Evolutionary conservation across 2,329 filamentous ascomycete genomes (phyloP), one percentile per base, ranked within the genome.

Genomic region (Piedraia hortae): DNA sequence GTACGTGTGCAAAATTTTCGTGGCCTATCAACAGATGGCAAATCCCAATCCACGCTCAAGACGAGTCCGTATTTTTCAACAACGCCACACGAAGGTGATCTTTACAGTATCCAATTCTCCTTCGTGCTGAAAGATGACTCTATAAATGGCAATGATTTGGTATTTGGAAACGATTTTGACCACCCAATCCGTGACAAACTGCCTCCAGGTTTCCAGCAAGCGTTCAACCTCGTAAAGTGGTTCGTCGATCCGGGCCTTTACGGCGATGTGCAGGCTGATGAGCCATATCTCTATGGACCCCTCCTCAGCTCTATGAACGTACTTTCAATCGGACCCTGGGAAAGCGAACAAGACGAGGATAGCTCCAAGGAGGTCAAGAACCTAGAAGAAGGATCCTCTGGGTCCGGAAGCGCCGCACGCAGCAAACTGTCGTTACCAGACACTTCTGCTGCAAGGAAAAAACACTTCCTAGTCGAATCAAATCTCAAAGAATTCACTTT

Each of bases 161-260:
- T 91, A 24, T 90, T 90, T 35, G 85, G 82, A 18, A 93, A 93
- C 43, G 78, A 91, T 51, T 91, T 93, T 41, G 80, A 90, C 38
- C 62, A 72, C 22, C 75, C 85, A 0, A 85, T 97, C 34, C 62
- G 77, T 14, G 71, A 90, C 40, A 62, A 67, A 9, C 53, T 97
- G 2, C 82, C 85, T 0, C 74, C 75, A 0, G 78, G 82, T 0
- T 89, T 90, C 45, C 64, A 63, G 39, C 69, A 74, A 6, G 80
- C 78, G 0, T 64, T 91, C 45, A 67, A 64, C 23, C 68, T 90
- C 19, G 74, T 89, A 13, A 74, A 73, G 34, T 88, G 74, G 71
- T 73, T 67, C 51, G 70, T 93, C 21, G 82, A 97, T 39, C 82
- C 82, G 0, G 75, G 78, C 0, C 50, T 97, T 0, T 77, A 91